Percentiles rank a stretch among this genome's conserved stretches.
Conservation (phyloP, 345 rosid genomes). For the Hypericum androsaemum region DNA sequence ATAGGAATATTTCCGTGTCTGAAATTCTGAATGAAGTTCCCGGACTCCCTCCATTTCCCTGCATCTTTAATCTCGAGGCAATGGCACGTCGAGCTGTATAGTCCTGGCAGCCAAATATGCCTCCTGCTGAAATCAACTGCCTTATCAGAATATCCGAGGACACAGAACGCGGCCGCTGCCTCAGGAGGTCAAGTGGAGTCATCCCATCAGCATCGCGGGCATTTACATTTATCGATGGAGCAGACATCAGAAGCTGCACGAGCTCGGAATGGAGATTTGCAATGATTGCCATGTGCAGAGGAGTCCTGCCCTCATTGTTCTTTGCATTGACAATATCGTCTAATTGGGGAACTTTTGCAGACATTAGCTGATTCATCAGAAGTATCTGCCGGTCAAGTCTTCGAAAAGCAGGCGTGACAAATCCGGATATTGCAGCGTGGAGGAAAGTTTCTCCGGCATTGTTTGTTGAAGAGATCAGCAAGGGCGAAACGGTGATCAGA, state of each 20-base stretch:
- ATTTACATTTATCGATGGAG: constrained; percentile 52
- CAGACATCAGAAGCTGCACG: constrained; percentile 64
- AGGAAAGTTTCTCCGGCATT: constrained; percentile 70
- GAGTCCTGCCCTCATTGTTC: constrained; percentile 60
- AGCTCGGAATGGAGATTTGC: constrained; percentile 54
- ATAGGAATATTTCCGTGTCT: constrained; percentile 61
- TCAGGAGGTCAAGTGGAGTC: constrained; percentile 81
- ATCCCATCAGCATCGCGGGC: constrained; percentile 48
- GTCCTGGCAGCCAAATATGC: constrained; percentile 45
- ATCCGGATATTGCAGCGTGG: constrained; percentile 66
- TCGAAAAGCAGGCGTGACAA: constrained; percentile 62
- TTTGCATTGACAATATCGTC: constrained; percentile 44
- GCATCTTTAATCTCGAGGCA: constrained; percentile 62
- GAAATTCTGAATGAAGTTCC: constrained; percentile 69
- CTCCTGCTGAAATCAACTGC: constrained; percentile 71
- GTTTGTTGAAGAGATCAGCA: constrained; percentile 39
- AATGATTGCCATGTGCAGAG: constrained; percentile 72
- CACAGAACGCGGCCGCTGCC: constrained; percentile 48
- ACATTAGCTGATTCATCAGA: constrained; percentile 50
- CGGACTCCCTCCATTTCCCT: constrained; percentile 53
- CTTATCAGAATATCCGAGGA: constrained; percentile 57
- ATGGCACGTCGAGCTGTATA: constrained; percentile 46
- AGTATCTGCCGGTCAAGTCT: constrained; percentile 64
- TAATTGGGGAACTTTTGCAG: constrained; percentile 20
- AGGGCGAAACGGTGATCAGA: constrained; percentile 43